Evolutionary conservation across 2,329 filamentous ascomycete genomes (phyloP), one percentile per base, ranked within the genome.

Genomic region (Zymoseptoria crescenta): DNA sequence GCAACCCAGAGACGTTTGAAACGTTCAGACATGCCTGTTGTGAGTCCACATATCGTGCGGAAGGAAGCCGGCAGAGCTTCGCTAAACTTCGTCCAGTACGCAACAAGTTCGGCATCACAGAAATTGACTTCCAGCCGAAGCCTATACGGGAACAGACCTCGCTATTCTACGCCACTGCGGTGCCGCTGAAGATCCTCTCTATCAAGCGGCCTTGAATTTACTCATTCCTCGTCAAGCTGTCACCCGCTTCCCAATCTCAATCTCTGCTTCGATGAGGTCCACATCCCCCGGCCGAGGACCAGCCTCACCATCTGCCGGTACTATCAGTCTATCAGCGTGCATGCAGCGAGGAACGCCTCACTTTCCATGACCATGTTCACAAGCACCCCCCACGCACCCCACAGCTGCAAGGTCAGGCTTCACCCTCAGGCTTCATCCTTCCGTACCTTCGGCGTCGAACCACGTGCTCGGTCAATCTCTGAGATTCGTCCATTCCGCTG

Each of bases 1-100:
- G 89, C 61, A 91, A 91, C 65, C 77, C 80, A 59, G 77, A 82
- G 59, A 92, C 89, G 0, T 88, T 88, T 67, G 77, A 82, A 61
- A 76, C 76, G 5, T 91, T 92, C 70, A 68, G 84, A 62, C 74
- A 79, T 24, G 80, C 78, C 54, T 89, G 87, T 72, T 73, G 78
- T 74, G 73, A 73, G 70, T 78, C 8, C 8, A 50, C 8, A 30
- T 16, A 50, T 54, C 41, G 2, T 8, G 8, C 21, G 5, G 21
- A 8, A n/a, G 5, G 21, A 8, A n/a, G 8, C 19, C 51, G 16
- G 13, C 51, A 29, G 24, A 9, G 45, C 49, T 24, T 56, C 20
- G n/a, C 41, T 57, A 51, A 57, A 16, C 16, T 13, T 28, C 27
- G n/a, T 29, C 41, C 54, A 74, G 72, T 64, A 52, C 64, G 66